These are phyloP conservation scores for Eustoma russellianum DNA, from an alignment of 257 asterid species.

Conservation along the genomic window DNA sequence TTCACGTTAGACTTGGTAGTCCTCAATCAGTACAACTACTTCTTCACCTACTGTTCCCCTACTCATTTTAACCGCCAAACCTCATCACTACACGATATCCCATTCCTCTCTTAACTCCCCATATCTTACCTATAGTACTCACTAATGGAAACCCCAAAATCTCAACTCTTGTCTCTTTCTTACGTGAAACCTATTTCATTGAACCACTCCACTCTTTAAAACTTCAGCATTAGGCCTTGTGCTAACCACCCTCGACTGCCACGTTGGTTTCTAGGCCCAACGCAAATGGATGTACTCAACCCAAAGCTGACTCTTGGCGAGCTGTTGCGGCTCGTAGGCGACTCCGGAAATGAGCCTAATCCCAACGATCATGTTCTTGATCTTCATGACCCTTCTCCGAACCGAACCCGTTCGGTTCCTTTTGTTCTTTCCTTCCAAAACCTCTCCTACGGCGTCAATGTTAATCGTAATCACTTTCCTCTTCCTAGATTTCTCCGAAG, in stretches of 20 bases:
- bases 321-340: slow-evolving; percentile 47
- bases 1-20: slow-evolving; percentile 8
- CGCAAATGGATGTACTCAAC: slow-evolving; percentile 42
- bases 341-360: slow-evolving; percentile 10
- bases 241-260: background rate
- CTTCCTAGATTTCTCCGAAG: slow-evolving; percentile 14
- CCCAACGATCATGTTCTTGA: slow-evolving; percentile 17
- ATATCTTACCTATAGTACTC: no score
- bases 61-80: slow-evolving; percentile 21
- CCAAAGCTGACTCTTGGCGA: slow-evolving; percentile 53
- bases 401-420: slow-evolving; percentile 12
- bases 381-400: slow-evolving; percentile 5
- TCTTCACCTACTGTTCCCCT: slow-evolving; percentile 52
- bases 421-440: slow-evolving; percentile 30
- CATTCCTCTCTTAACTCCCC: background rate
- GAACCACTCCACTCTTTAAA: no score
- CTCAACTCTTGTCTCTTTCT: no score
- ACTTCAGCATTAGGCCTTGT: background rate
- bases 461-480: slow-evolving; percentile 1
- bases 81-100: slow-evolving; percentile 44
- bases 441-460: slow-evolving; percentile 28
- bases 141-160: no score
- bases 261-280: slow-evolving; percentile 39
- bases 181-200: no score
- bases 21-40: slow-evolving; percentile 58